These are phyloP conservation scores for Fusarium succisae DNA, from an alignment of 2,329 filamentous ascomycete species.

Conservation along the genomic window DNA sequence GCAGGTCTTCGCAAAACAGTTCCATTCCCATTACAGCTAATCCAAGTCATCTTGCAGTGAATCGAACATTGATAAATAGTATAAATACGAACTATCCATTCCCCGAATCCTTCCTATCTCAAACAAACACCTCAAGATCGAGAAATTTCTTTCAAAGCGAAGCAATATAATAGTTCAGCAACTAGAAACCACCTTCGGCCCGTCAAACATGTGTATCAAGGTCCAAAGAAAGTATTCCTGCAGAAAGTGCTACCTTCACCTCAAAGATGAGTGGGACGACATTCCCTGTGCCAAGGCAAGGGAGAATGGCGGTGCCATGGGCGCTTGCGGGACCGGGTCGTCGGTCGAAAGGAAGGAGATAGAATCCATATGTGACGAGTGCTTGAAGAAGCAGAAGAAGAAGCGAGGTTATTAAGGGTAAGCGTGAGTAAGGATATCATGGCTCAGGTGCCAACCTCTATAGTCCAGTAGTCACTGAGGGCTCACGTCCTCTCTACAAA, in stretches of 20 bases:
- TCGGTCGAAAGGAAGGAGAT: neutral
- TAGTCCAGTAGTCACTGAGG: neutral
- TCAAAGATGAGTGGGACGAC: neutral
- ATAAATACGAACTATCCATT: neutral
- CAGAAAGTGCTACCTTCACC: neutral
- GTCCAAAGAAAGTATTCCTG: neutral
- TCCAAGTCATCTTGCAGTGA: neutral
- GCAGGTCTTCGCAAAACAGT: neutral
- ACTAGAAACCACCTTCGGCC: neutral
- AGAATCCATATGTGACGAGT: neutral
- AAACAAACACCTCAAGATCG: neutral
- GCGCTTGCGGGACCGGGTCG: neutral
- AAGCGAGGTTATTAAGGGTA: neutral
- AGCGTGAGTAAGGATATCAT: neutral
- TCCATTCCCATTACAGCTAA: no score
- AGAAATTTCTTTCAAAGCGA: no score
- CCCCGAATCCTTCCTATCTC: no score
- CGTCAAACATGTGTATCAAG: neutral
- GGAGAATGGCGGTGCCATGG: neutral
- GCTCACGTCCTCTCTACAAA: neutral
- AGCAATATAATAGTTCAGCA: rapidly evolving
- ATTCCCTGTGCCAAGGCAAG: neutral
- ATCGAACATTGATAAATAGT: neutral
- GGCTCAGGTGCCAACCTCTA: no score
- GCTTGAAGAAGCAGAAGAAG: neutral